Conservation (phyloP, 768 basidiomycete genomes). For the Tylopilus balloui region DNA sequence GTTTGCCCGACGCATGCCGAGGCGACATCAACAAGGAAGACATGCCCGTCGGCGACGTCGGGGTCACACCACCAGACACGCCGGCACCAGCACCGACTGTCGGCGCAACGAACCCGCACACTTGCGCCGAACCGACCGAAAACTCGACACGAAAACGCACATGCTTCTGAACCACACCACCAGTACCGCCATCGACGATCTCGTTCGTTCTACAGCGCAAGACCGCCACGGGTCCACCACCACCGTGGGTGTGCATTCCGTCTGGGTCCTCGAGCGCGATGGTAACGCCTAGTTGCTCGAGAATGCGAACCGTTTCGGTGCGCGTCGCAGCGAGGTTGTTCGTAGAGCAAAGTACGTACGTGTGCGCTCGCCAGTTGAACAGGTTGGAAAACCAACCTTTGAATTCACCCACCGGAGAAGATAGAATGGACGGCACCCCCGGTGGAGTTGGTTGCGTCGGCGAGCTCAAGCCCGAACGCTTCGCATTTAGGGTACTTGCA, state of each 20-base stretch:
- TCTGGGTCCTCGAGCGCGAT: conserved; percentile 53
- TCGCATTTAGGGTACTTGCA: not conserved
- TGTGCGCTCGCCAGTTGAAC: conserved; percentile 83
- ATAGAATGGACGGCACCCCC: conserved; percentile 39
- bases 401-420: conserved; percentile 78
- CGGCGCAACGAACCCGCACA: conserved; percentile 19
- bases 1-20: conserved; percentile 27
- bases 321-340: conserved; percentile 59
- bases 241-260: conserved; percentile 25
- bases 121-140: conserved; percentile 28
- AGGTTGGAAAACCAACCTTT: conserved; percentile 73
- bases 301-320: conserved; percentile 55
- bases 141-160: conserved; percentile 87
- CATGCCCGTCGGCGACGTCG: conserved; percentile 18
- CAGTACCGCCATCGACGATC: conserved; percentile 36
- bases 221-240: conserved; percentile 33
- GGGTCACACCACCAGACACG: not conserved
- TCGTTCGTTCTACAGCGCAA: conserved; percentile 55
- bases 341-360: conserved; percentile 51
- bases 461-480: conserved; percentile 31
- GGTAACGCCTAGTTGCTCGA: conserved; percentile 59
- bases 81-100: conserved; percentile 18
- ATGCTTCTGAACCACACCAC: conserved; percentile 57
- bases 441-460: conserved; percentile 42
- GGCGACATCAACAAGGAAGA: conserved; percentile 26